Evolutionary conservation across 441 rosid species (phyloP).

Genomic region (Eruca vesicaria): DNA sequence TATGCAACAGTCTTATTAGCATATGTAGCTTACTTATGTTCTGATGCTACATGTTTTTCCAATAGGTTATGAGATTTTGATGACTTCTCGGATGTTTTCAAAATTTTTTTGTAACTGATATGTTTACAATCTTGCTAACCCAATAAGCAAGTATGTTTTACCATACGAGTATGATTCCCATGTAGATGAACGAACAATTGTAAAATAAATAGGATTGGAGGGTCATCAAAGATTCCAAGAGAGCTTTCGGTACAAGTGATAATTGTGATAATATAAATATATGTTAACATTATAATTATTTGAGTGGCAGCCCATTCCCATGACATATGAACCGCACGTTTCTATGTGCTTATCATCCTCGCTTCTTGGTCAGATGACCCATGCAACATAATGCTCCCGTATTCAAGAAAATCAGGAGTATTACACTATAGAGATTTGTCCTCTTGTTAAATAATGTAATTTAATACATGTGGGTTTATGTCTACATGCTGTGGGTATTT

Average conservation of each 20-base stretch:
- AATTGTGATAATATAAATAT: neutral
- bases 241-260: neutral
- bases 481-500: neutral
- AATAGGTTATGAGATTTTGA: too few species aligned
- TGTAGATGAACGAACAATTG: neutral
- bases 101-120: too few species aligned
- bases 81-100: too few species aligned
- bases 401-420: neutral
- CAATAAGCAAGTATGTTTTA: neutral
- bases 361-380: slow-evolving; percentile 21
- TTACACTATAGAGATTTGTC: neutral
- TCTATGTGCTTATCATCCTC: neutral
- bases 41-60: neutral
- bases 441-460: neutral
- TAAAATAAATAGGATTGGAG: neutral
- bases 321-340: slow-evolving; percentile 18
- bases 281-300: neutral
- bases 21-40: neutral
- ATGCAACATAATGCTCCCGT: slow-evolving; percentile 14
- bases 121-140: neutral
- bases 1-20: neutral
- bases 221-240: neutral
- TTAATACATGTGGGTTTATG: neutral
- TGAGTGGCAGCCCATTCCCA: slow-evolving; percentile 20
- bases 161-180: neutral